phyloP scores from a whole-genome alignment of 768 basidiomycete species.

The Phylloporus sp. region DNA sequence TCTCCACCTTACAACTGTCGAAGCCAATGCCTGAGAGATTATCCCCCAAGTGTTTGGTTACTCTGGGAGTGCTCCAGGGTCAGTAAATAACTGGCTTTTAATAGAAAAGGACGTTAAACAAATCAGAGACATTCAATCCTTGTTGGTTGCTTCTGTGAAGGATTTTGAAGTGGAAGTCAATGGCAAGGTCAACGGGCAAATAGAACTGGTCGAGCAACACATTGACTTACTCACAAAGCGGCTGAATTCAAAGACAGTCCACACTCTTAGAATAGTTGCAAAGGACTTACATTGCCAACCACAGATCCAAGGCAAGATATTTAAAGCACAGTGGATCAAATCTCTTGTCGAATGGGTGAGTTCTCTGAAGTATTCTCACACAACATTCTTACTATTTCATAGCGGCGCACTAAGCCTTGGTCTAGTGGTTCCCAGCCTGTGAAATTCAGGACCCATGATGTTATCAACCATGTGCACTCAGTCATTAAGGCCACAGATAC shows the following conservation, averaged over 20 bases:
- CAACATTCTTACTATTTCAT: neutral
- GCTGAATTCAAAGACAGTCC: no score
- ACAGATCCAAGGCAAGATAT: neutral
- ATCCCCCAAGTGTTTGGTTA: no score
- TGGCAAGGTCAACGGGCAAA: no score
- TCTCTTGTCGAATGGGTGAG: neutral
- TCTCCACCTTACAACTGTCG: neutral
- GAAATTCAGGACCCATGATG: neutral
- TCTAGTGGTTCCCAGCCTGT: neutral
- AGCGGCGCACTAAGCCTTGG: neutral
- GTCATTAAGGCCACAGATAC: neutral
- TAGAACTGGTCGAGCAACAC: no score
- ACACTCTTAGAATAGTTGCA: no score
- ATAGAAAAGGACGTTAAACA: no score
- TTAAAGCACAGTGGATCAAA: neutral
- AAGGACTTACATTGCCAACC: neutral
- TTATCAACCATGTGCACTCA: neutral
- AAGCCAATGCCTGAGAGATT: neutral
- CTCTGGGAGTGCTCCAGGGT: no score
- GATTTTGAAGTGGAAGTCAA: no score
- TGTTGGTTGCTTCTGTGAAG: no score
- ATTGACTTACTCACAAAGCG: no score
- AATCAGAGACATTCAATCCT: no score
- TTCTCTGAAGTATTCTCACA: neutral
- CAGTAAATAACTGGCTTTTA: no score